phyloP scores from a whole-genome alignment of 2,329 filamentous ascomycete genomes.

The Fusarium armeniacum region DNA sequence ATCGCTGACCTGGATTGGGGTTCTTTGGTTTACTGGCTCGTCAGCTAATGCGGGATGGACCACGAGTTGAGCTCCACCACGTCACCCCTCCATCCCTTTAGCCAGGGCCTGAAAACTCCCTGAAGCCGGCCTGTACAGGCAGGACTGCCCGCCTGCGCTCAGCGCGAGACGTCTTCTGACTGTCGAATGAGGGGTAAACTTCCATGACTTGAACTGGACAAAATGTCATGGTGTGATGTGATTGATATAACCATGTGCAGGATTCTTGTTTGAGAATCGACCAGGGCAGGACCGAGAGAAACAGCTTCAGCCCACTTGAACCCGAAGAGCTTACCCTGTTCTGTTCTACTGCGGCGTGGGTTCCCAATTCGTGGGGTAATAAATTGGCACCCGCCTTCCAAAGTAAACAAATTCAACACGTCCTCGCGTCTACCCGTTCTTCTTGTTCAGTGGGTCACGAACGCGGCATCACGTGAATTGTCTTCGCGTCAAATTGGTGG shows the following conservation, averaged over 20 bases:
- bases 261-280: constrained; percentile 47
- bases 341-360: constrained; percentile 28
- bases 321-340: background rate
- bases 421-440: constrained; percentile 37
- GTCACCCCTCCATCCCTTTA: constrained; percentile 41
- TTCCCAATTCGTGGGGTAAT: constrained; percentile 41
- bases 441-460: constrained; percentile 13
- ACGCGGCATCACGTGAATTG: constrained; percentile 45
- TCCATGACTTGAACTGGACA: constrained; percentile 29
- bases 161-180: constrained; percentile 45
- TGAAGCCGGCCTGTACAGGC: constrained; percentile 15
- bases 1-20: constrained; percentile 31
- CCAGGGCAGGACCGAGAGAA: constrained; percentile 35
- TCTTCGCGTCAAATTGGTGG: constrained; percentile 4
- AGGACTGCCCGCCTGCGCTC: constrained; percentile 5
- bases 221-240: constrained; percentile 45
- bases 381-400: constrained; percentile 30
- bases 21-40: constrained; percentile 38
- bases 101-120: constrained; percentile 29
- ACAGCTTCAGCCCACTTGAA: constrained; percentile 8
- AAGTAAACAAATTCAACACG: constrained; percentile 49
- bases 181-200: constrained; percentile 48
- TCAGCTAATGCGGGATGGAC: constrained; percentile 50
- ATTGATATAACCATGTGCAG: constrained; percentile 40
- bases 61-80: constrained; percentile 45